Conservation (phyloP, 345 rosid genomes). For the Durio zibethinus region DNA sequence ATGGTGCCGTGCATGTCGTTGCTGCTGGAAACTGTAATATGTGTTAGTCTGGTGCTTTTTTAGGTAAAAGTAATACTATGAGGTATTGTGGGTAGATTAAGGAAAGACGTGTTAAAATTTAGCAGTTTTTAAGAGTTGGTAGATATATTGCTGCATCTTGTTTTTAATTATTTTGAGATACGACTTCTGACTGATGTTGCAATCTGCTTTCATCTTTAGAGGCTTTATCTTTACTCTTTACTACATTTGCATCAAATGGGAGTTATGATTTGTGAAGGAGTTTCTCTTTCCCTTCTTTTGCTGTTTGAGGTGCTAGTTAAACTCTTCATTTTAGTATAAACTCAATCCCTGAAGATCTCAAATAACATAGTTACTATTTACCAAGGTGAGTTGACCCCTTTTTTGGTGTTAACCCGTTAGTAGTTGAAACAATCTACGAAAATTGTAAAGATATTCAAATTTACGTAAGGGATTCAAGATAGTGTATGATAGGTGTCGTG, state of each 20-base stretch:
- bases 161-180: neutral
- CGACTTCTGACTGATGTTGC: neutral
- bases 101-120: neutral
- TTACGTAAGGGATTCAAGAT: no score
- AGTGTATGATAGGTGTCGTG: no score
- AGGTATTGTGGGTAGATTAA: neutral
- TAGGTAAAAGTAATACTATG: neutral
- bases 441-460: no score
- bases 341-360: no score
- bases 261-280: neutral
- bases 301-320: no score
- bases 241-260: neutral
- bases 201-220: neutral
- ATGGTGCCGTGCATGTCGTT: neutral
- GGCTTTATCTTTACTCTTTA: no score
- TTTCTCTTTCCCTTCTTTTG: neutral
- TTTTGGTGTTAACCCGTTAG: no score
- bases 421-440: no score
- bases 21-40: conserved; percentile 3
- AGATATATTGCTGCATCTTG: neutral
- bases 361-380: no score
- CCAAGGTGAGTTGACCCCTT: no score
- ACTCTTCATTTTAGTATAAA: no score
- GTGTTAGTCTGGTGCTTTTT: neutral
- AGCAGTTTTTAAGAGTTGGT: neutral